Evolutionary conservation across 2,329 filamentous ascomycete species (phyloP).

Genomic region (Blastomyces gilchristii): DNA sequence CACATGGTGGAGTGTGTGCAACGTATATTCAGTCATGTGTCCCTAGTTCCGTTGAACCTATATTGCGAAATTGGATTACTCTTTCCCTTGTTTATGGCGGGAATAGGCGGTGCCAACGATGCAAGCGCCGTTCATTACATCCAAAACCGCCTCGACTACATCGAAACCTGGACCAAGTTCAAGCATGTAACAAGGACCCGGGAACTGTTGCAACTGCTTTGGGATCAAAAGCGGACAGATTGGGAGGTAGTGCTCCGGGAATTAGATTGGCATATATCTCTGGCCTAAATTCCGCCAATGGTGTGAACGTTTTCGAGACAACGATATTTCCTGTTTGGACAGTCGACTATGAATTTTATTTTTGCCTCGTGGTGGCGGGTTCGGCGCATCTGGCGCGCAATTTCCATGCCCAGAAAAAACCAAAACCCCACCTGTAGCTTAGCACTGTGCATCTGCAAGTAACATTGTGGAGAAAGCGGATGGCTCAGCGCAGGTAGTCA

Average conservation of each 20-base stretch:
- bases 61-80: neutral
- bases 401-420: neutral
- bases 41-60: neutral
- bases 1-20: neutral
- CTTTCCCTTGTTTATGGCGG: neutral
- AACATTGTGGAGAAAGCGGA: neutral
- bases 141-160: neutral
- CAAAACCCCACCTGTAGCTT: neutral
- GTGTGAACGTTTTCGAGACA: neutral
- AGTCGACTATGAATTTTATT: neutral
- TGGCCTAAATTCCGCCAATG: neutral
- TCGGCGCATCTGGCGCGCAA: neutral
- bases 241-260: neutral
- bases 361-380: neutral
- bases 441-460: neutral
- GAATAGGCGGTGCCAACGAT: neutral
- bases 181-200: neutral
- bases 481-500: neutral
- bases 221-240: neutral
- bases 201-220: neutral
- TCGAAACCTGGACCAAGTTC: neutral
- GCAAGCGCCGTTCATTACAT: neutral
- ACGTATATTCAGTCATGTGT: neutral
- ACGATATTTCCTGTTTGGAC: neutral
- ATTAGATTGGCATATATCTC: neutral